Percentiles rank a stretch among this genome's conserved stretches.
Conservation (phyloP, 352 stramenopile species). For the Elongisporangium prolatum region DNA sequence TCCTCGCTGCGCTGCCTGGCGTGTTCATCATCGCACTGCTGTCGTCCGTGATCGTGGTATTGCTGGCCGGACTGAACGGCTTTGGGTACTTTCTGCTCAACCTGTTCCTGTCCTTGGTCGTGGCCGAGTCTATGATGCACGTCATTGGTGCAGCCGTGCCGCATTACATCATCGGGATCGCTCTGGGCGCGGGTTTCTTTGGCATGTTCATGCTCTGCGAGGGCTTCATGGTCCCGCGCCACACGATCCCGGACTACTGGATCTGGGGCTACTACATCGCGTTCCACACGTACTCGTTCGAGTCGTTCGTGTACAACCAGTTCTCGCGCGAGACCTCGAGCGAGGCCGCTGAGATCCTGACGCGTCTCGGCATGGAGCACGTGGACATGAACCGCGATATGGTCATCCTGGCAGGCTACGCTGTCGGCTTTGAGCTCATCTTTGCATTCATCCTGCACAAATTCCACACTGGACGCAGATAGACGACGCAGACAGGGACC, state of each 20-base stretch:
- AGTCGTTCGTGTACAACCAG: conserved; percentile 83
- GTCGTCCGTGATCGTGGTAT: conserved; percentile 44
- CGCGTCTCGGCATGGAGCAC: too few relatives aligned
- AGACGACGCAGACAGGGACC: too few relatives aligned
- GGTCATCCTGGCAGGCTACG: too few relatives aligned
- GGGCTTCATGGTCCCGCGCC: conserved; percentile 74
- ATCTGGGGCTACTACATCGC: conserved; percentile 83
- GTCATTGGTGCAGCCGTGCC: conserved; percentile 69
- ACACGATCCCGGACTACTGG: conserved; percentile 66
- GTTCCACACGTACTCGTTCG: conserved; percentile 87
- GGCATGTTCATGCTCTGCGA: conserved; percentile 88
- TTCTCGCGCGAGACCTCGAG: too few relatives aligned
- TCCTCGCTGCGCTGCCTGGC: conserved; percentile 62
- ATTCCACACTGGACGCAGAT: too few relatives aligned
- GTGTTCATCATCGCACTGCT: conserved; percentile 67
- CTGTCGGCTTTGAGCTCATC: too few relatives aligned
- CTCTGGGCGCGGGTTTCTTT: conserved; percentile 69
- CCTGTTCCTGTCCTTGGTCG: conserved; percentile 73
- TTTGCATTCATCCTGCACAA: too few relatives aligned
- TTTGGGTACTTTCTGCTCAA: conserved; percentile 63
- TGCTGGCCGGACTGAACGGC: conserved; percentile 42
- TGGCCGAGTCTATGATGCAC: conserved; percentile 78
- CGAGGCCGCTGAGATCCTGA: too few relatives aligned
- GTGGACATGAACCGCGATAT: too few relatives aligned
- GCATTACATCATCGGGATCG: conserved; percentile 87